A percentile compares a stretch with the other conserved stretches of the same genome.
Evolutionary conservation across 148 eudicot species (phyloP).

Genomic region (Dianthus caryophyllus): DNA sequence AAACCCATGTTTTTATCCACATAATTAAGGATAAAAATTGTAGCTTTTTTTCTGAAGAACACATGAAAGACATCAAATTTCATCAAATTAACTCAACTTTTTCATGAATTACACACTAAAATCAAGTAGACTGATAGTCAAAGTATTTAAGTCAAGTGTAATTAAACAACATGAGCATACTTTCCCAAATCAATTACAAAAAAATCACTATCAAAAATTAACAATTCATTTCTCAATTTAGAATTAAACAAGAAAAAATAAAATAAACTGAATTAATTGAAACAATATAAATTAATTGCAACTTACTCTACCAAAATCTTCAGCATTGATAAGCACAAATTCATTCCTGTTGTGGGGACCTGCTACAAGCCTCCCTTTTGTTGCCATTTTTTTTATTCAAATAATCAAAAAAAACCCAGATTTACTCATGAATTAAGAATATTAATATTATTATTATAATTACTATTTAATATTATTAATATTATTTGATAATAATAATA

Average conservation of each 20-base stretch:
- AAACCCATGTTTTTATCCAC: background rate
- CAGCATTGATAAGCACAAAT: constrained; percentile 74
- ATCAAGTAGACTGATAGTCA: constrained; percentile 18
- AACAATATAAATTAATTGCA: background rate
- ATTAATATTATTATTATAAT: no score
- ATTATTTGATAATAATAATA: background rate
- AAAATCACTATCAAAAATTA: no score
- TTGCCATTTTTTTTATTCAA: constrained; percentile 35
- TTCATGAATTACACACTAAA: constrained; percentile 8
- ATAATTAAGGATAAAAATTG: constrained; percentile 10
- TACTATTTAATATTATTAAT: no score
- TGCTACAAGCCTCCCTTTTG: constrained; percentile 69
- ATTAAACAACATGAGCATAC: constrained; percentile 10
- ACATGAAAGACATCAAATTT: background rate
- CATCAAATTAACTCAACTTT: constrained; percentile 5
- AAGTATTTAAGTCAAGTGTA: constrained; percentile 20
- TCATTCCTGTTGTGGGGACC: constrained; percentile 77
- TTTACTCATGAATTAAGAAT: constrained; percentile 9
- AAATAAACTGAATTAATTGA: background rate
- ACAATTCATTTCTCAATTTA: background rate
- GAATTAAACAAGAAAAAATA: background rate
- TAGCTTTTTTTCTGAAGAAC: background rate
- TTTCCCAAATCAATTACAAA: background rate
- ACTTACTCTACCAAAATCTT: constrained; percentile 64
- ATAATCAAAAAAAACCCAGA: constrained; percentile 19